Percentiles rank a stretch among this genome's conserved stretches.
Conservation (phyloP, 305 asterid genomes). For the Solanum hybrid region DNA sequence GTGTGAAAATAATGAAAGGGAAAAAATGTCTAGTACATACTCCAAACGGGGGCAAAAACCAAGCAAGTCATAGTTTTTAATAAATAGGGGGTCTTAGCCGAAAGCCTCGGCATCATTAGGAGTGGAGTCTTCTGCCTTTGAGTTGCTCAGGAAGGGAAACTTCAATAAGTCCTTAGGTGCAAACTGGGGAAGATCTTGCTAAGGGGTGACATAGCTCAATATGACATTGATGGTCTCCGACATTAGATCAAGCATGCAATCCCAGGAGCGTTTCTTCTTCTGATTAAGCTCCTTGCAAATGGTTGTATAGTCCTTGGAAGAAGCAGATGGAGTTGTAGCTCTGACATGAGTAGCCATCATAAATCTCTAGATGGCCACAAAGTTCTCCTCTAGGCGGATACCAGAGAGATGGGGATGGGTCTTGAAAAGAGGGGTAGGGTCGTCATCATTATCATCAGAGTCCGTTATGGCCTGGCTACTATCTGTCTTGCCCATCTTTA, state of each 20-base stretch:
- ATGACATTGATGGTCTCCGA: background rate
- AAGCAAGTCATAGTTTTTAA: background rate
- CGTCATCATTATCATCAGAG: too few species aligned
- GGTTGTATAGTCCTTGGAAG: too few species aligned
- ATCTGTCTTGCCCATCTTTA: too few species aligned
- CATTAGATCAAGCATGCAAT: background rate
- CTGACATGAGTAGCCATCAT: too few species aligned
- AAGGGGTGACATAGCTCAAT: background rate
- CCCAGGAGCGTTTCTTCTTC: background rate
- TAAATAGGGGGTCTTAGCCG: background rate
- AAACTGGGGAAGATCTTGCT: background rate
- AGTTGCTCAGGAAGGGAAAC: background rate
- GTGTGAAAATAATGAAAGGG: background rate
- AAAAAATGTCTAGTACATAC: background rate
- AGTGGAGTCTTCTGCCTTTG: background rate
- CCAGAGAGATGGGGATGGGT: too few species aligned
- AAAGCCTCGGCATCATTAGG: background rate
- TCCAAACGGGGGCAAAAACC: background rate
- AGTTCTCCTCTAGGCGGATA: too few species aligned
- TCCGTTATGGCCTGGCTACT: fast-evolving
- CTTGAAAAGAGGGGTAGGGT: too few species aligned
- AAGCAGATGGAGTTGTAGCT: too few species aligned
- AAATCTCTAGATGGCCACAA: too few species aligned
- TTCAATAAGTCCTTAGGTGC: background rate
- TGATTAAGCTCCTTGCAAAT: too few species aligned